These are phyloP conservation scores for Scedosporium boydii DNA, from an alignment of 2,329 filamentous ascomycete genomes.

Conservation along the genomic window DNA sequence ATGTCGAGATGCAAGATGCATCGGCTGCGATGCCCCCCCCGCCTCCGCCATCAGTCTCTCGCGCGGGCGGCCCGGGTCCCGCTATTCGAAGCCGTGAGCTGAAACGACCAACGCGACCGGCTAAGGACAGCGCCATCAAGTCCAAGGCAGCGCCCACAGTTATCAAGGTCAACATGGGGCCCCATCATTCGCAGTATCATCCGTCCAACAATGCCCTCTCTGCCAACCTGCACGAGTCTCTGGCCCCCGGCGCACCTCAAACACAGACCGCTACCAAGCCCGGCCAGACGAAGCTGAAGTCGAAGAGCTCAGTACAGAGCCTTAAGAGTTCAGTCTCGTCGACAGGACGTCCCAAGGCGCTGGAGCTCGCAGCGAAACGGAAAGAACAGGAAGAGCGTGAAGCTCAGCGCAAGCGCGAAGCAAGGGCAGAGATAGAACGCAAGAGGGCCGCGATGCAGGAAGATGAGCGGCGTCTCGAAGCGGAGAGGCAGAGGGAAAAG, in stretches of 20 bases:
- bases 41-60: conserved; percentile 32
- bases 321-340: conserved; percentile 58
- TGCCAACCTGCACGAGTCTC: conserved; percentile 48
- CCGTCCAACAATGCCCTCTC: conserved; percentile 48
- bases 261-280: conserved; percentile 50
- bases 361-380: conserved; percentile 69
- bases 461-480: conserved; percentile 54
- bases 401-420: conserved; percentile 67
- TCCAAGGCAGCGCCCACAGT: conserved; percentile 58
- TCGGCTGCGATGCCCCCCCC: conserved; percentile 49
- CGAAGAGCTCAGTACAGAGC: conserved; percentile 45
- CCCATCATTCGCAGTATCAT: conserved; percentile 42
- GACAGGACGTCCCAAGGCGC: conserved; percentile 56
- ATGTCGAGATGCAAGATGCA: conserved; percentile 48
- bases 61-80: conserved; percentile 37
- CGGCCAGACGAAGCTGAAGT: conserved; percentile 56
- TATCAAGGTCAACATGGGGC: conserved; percentile 58
- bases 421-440: conserved; percentile 72
- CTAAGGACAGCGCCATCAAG: conserved; percentile 49
- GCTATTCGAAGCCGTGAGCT: conserved; percentile 40
- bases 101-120: conserved; percentile 53
- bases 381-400: conserved; percentile 80
- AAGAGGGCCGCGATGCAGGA: conserved; percentile 60
- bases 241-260: conserved; percentile 25
- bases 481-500: conserved; percentile 50